Evolutionary conservation across 2,329 filamentous ascomycete genomes (phyloP).

Genomic region (Blastomyces percursus): DNA sequence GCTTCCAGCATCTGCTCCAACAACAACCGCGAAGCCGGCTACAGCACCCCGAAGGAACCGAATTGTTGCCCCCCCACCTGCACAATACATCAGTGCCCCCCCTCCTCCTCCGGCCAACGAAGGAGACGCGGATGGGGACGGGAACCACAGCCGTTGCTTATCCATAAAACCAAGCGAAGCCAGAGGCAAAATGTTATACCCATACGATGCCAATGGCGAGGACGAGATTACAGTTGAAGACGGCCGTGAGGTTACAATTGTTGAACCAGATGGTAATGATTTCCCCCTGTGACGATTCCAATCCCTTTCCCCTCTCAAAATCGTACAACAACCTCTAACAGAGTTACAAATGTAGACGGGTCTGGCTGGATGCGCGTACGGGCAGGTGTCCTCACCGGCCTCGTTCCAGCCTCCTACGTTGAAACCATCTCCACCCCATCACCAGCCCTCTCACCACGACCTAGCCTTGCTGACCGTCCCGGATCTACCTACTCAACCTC

Average conservation of each 20-base stretch:
- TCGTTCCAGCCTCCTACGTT: conserved; percentile 79
- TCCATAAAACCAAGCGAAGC: conserved; percentile 39
- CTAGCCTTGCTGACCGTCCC: conserved; percentile 44
- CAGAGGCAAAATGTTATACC: conserved; percentile 79
- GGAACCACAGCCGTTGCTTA: conserved; percentile 19
- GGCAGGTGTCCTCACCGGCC: conserved; percentile 58
- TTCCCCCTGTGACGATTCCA: conserved; percentile 23
- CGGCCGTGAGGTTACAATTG: conserved; percentile 61
- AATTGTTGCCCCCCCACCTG: conserved; percentile 76
- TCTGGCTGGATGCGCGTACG: conserved; percentile 85
- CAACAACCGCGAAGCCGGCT: conserved; percentile 41
- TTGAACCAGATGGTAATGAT: conserved; percentile 73
- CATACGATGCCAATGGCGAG: conserved; percentile 67
- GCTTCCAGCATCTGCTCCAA: conserved; percentile 28
- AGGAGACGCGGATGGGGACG: conserved; percentile 28
- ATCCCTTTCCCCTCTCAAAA: neutral
- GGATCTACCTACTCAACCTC: conserved; percentile 70
- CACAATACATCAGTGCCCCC: conserved; percentile 62
- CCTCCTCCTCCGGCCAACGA: conserved; percentile 38
- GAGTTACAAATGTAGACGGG: conserved; percentile 53
- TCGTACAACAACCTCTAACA: neutral
- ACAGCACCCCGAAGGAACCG: conserved; percentile 24
- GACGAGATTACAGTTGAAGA: conserved; percentile 75
- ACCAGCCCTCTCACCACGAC: conserved; percentile 27
- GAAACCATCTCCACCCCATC: conserved; percentile 49